Base-by-base conservation (phyloP, 148 eudicot species). In the Rhododendron kiyosumense region DNA sequence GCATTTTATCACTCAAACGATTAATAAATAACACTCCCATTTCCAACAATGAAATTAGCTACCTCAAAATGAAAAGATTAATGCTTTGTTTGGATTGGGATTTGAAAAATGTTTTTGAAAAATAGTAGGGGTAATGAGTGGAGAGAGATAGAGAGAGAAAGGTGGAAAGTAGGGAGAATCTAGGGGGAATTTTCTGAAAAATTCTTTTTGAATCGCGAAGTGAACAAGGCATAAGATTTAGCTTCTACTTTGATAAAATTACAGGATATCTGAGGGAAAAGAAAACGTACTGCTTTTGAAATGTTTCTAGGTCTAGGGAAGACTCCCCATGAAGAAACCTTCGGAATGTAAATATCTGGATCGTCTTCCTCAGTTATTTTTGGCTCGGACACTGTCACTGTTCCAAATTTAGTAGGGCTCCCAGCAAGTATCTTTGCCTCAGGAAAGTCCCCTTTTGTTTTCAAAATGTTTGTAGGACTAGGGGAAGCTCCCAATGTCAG, bases 401-500 rank as follows among this genome's bases (percentile, higher is more conserved):
- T 86, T 79, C 86, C 93, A 86, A 96, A 94, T 84, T 85, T 92
- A 88, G 91, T 94, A 54, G 90, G 86, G 90, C 94, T 96, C 81
- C 99, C 98, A 77, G 95, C 94, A 81, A 96, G 82, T 59, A 96
- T 90, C 88, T 96, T 95, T 45, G 93, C 97, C 67, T 95, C 97
- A 73, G 96, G 98, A 81, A 91, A 76, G n/a, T 96, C 94, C 41
- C 91, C 93, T 74, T 88, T 90, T 22, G 91, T 71, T 71, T 30
- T 71, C 12, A 32, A 71, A 71, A 30, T 13, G 76, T 71, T 71
- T 5, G 8, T 30, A 30, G 98, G 97, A 85, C 98, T 92, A 41
- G 98, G 98, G 87, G 95, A 96, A 89, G 94, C 85, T 78, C 98
- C 99, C 97, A 97, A 96, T 5, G 97, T 95, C 34, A 96, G 92